Evolutionary conservation across 805 yeast species (phyloP).

Genomic region (Sugiyamaella mastotermitis): DNA sequence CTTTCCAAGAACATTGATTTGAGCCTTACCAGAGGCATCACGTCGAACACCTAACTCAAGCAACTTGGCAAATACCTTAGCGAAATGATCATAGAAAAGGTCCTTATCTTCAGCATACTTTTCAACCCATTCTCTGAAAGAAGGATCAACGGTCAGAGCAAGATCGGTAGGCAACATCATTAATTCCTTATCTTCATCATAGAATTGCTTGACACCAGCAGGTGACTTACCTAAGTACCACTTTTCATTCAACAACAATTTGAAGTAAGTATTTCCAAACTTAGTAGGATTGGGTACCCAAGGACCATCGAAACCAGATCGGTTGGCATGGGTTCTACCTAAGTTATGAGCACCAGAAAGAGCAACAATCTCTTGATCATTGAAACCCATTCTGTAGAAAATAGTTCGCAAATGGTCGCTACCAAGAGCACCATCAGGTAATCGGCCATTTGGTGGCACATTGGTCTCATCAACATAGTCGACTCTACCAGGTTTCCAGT

Average conservation of each 20-base stretch:
- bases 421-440: constrained; percentile 54
- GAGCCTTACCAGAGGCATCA: constrained; percentile 33
- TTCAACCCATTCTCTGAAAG: constrained; percentile 55
- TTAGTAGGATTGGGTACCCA: constrained; percentile 80
- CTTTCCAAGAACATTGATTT: constrained; percentile 21
- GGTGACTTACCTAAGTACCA: constrained; percentile 43
- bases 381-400: constrained; percentile 55
- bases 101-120: constrained; percentile 62
- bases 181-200: constrained; percentile 50
- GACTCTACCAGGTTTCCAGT: constrained; percentile 73
- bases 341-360: constrained; percentile 57
- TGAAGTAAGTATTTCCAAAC: constrained; percentile 71
- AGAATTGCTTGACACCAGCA: constrained; percentile 34
- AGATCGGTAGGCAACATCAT: constrained; percentile 88
- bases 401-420: constrained; percentile 48
- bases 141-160: constrained; percentile 57
- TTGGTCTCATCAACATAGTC: constrained; percentile 49
- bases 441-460: constrained; percentile 57
- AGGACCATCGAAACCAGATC: constrained; percentile 81
- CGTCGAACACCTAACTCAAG: constrained; percentile 72
- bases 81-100: constrained; percentile 57
- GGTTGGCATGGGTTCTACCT: constrained; percentile 56
- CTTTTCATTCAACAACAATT: constrained; percentile 45
- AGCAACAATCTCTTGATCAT: constrained; percentile 57
- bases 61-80: constrained; percentile 60